Conservation (phyloP, 495 filamentous ascomycete genomes). For the Neurospora terricola region DNA sequence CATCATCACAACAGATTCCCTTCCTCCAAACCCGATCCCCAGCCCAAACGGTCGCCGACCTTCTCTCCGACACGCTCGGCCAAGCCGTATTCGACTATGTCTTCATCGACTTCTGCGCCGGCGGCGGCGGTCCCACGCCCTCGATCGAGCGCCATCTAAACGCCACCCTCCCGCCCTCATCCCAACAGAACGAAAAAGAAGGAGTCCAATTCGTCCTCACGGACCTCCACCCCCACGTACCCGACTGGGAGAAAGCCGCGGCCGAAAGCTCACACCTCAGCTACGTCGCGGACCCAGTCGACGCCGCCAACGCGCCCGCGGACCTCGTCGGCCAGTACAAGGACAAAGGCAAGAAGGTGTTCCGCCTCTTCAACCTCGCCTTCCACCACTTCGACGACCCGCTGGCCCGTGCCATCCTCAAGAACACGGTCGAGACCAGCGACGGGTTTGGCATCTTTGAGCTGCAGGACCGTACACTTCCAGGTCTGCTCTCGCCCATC, state of each 20-base stretch:
- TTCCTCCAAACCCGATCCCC: slow-evolving; percentile 36
- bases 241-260: slow-evolving; percentile 47
- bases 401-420: slow-evolving; percentile 46
- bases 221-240: slow-evolving; percentile 57
- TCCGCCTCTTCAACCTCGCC: slow-evolving; percentile 60
- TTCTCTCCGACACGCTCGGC: slow-evolving; percentile 35
- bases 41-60: slow-evolving; percentile 34
- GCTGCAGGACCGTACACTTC: slow-evolving; percentile 50
- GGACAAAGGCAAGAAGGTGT: slow-evolving; percentile 36
- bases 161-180: slow-evolving; percentile 18
- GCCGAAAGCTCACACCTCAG: slow-evolving; percentile 38
- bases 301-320: slow-evolving; percentile 47
- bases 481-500: slow-evolving; percentile 43
- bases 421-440: slow-evolving; percentile 47
- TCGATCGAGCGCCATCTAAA: slow-evolving; percentile 51
- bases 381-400: slow-evolving; percentile 70
- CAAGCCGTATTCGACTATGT: slow-evolving; percentile 32
- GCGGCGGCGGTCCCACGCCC: slow-evolving; percentile 58
- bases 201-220: slow-evolving; percentile 54
- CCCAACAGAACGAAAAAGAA: slow-evolving; percentile 2
- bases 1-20: slow-evolving; percentile 18
- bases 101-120: slow-evolving; percentile 67
- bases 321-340: slow-evolving; percentile 30
- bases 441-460: slow-evolving; percentile 51
- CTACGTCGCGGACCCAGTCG: slow-evolving; percentile 48